These are phyloP conservation scores for Ustilago cynodontis DNA, from an alignment of 1,284 basidiomycete species.

Conservation along the genomic window DNA sequence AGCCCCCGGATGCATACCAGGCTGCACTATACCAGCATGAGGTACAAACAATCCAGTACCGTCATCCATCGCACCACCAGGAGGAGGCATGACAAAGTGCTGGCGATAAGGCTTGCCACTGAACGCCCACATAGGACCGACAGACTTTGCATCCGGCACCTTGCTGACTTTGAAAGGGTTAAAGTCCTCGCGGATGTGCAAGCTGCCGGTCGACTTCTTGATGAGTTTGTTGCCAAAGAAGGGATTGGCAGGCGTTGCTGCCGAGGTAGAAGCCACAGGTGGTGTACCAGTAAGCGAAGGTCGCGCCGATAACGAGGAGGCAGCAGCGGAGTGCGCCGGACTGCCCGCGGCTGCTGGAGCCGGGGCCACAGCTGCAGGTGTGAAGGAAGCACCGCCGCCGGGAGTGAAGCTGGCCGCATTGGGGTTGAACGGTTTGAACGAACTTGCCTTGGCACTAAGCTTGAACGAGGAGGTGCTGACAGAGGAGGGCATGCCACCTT, in stretches of 20 bases:
- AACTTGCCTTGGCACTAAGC: slow-evolving; percentile 82
- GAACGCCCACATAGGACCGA: slow-evolving; percentile 86
- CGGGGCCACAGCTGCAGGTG: slow-evolving; percentile 48
- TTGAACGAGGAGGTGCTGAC: slow-evolving; percentile 76
- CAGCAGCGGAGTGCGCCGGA: slow-evolving; percentile 28
- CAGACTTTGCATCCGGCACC: slow-evolving; percentile 79
- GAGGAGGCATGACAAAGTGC: slow-evolving; percentile 73
- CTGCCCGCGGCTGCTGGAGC: slow-evolving; percentile 18
- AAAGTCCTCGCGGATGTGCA: slow-evolving; percentile 91
- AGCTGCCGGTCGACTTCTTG: slow-evolving; percentile 78
- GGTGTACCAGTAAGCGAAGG: slow-evolving; percentile 71
- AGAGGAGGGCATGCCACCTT: slow-evolving; percentile 31
- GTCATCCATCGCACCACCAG: slow-evolving; percentile 39
- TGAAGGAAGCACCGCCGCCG: slow-evolving; percentile 58
- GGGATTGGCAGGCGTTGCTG: slow-evolving; percentile 75
- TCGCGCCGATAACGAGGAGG: slow-evolving; percentile 26
- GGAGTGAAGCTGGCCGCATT: slow-evolving; percentile 73
- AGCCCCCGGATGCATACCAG: slow-evolving; percentile 42
- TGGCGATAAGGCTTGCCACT: slow-evolving; percentile 84
- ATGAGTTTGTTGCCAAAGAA: slow-evolving; percentile 84
- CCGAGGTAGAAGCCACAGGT: slow-evolving; percentile 36
- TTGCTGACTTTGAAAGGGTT: slow-evolving; percentile 91
- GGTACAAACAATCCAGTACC: slow-evolving; percentile 40
- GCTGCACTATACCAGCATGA: slow-evolving; percentile 42
- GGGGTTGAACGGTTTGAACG: slow-evolving; percentile 77